Base-by-base conservation (phyloP, 768 basidiomycete genomes). In the Lentinula sp. region DNA sequence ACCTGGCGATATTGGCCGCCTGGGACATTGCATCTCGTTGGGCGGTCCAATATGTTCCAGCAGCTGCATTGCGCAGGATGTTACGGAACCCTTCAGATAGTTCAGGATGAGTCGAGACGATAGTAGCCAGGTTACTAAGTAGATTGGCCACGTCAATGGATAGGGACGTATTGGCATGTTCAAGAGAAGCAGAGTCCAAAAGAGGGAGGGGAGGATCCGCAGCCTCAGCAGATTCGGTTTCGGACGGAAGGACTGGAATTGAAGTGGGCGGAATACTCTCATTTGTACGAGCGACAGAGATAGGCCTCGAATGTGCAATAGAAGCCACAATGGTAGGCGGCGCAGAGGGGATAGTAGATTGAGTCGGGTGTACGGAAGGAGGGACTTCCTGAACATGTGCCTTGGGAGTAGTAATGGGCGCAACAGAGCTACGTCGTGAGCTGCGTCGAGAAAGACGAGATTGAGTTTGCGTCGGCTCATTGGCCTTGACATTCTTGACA, bases 51-150 rank as follows among this genome's bases (percentile, higher is more conserved):
- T 93, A 92, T 8, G 80, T 75, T 23, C 89, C 90, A 55, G 75
- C 82, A 5, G 79, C 75, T 4, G 86, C 76, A 64, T 91, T 89
- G 54, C 75, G 74, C 49, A 84, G 69, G 37, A 93, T 81, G 67
- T 82, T 85, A 60, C 83, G 85, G 60, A 93, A 69, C 48, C 80
- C 80, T 59, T 88, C 85, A 3, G 86, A 81, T 10, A 93, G 70
- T 63, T 93, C 89, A 4, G 91, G 91, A 65, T 92, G 88, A 5
- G 82, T 70, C 0, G 80, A 74, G 46, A 91, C 69, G 34, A 85
- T 77, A n/a, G 70, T 73, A 45, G 79, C 80, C 59, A 92, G 70
- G 2, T 78, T 78, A 34, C 76, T 78, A 60, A 93, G 71, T 35
- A 93, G 74, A 0, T 78, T 69, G 1, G 89, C 84, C 43, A 93